Evolutionary conservation across 1,284 basidiomycete genomes (phyloP), one percentile per base, ranked within the genome.

Genomic region (Ustilago lituana): DNA sequence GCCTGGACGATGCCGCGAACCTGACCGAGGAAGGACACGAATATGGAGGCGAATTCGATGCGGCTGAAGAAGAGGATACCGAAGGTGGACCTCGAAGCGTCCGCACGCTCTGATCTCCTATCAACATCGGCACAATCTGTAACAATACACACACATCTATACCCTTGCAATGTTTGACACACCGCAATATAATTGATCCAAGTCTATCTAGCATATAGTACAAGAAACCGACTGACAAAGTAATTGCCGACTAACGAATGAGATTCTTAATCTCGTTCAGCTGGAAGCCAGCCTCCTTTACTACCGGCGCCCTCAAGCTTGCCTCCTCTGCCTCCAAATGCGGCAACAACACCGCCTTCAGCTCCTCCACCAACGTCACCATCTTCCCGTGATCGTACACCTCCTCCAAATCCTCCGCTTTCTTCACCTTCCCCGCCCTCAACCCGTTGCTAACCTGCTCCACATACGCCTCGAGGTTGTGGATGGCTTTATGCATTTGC

Each of bases 291-390:
- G 72, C 72, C 6, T 46, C 41, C 23, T 68, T 64, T 3, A 76
- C 57, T n/a, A 57, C 63, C 2, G 35, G 38, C 3, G 74, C 64
- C 9, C 67, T 40, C 4, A 76, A 38, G 44, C 60, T 65, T n/a
- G 54, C 57, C 52, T 76, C 74, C 20, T 76, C 74, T 12, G 67
- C 74, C 27, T 59, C 57, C 9, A 77, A 46, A 55, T 77, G 74
- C 8, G 66, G 72, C 45, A 77, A 48, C 22, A 77, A 32, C 3
- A 63, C 46, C n/a, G 24, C 22, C n/a, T 53, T 61, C 27, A 77
- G 46, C 15, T 46, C 44, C 4, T 52, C 45, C 0, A 70, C 46
- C 23, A 66, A 36, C 5, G 14, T 38, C 2, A 32, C 33, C 48
- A 75, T 57, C 35, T 68, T 54, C 0, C 14, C 53, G 24, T 57